phyloP scores from a whole-genome alignment of 2,329 filamentous ascomycete species.

The Nannizzia gypsea region DNA sequence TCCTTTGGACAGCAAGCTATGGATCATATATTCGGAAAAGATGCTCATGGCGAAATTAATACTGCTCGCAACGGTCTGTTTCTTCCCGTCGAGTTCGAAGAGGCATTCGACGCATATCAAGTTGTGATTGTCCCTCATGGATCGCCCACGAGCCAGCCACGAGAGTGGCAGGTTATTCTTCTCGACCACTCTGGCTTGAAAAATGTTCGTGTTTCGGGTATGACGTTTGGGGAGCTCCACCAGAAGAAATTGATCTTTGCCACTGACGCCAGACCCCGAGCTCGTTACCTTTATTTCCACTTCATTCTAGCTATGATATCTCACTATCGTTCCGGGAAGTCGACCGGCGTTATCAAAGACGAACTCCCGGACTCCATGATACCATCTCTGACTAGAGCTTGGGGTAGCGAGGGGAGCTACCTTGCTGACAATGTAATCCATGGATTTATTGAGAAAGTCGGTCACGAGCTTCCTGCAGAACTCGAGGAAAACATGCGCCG shows the following conservation, averaged over 20 bases:
- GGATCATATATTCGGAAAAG: constrained; percentile 9
- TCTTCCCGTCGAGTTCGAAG: not conserved
- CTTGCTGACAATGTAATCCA: not conserved
- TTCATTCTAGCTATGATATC: not conserved
- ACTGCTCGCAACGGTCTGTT: constrained; percentile 7
- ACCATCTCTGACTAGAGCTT: not conserved
- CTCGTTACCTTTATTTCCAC: not conserved
- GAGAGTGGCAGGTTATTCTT: not conserved
- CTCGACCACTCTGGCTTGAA: not conserved
- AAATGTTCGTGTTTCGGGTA: not conserved
- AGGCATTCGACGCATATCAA: not conserved
- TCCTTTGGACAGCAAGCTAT: constrained; percentile 3
- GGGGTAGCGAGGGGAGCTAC: not conserved
- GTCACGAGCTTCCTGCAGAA: not conserved
- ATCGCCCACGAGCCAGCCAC: not conserved
- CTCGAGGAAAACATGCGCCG: not conserved
- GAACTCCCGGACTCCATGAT: not conserved
- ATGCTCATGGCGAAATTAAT: constrained; percentile 6
- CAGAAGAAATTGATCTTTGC: not conserved
- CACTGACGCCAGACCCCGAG: not conserved
- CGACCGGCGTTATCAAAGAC: not conserved
- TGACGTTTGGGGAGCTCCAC: not conserved
- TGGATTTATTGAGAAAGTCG: not conserved
- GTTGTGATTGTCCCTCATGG: not conserved
- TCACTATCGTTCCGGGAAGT: no score